These are phyloP conservation scores for Eucalyptus curtisii DNA, from an alignment of 345 rosid genomes.

Conservation along the genomic window DNA sequence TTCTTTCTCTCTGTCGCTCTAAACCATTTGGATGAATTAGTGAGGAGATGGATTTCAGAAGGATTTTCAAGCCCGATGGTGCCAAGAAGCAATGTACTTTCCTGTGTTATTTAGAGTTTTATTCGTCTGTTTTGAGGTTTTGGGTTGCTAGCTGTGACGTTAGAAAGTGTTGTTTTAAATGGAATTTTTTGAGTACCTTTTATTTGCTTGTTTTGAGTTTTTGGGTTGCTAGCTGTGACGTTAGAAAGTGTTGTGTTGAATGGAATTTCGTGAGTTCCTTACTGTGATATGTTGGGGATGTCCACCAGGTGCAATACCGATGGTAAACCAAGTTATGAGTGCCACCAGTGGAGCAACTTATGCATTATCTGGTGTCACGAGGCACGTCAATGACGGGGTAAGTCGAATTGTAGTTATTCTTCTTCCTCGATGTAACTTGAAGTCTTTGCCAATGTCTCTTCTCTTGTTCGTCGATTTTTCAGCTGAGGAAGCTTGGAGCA, in stretches of 20 bases:
- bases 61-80: constrained; percentile 9
- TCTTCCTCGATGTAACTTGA: background rate
- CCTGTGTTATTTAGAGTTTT: background rate
- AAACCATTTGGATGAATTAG: background rate
- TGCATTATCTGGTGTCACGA: constrained; percentile 73
- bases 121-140: background rate
- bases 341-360: constrained; percentile 93
- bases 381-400: constrained; percentile 66
- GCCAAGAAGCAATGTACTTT: constrained; percentile 9
- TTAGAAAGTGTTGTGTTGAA: background rate
- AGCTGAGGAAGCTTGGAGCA: constrained; percentile 55
- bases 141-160: background rate
- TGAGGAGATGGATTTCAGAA: background rate
- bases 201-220: background rate
- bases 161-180: background rate
- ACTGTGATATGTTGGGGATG: background rate
- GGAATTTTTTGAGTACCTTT: background rate
- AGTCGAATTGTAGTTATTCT: constrained; percentile 5
- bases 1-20: background rate
- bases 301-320: constrained; percentile 61
- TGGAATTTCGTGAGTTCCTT: background rate
- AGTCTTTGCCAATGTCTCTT: background rate
- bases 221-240: background rate
- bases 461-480: background rate
- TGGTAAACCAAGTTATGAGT: constrained; percentile 72